Percentiles rank a stretch among this genome's conserved stretches.
These are phyloP conservation scores for Aurantiochytrium sp. DNA, from an alignment of 108 stramenopile species.

Conservation along the genomic window DNA sequence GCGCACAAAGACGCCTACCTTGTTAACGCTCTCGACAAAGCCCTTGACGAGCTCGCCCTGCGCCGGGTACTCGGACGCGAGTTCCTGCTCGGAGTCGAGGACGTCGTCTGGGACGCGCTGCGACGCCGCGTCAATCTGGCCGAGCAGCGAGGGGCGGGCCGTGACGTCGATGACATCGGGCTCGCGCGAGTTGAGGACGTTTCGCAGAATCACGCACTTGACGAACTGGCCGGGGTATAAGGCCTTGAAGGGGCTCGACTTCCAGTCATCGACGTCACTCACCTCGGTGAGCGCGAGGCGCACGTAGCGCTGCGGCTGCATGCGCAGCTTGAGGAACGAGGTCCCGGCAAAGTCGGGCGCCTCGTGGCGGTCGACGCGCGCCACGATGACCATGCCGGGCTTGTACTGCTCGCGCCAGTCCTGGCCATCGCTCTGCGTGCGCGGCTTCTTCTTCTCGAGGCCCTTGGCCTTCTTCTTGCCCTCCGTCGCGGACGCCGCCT, in stretches of 20 bases:
- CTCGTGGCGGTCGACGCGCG: not conserved
- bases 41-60: conserved; percentile 25
- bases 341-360: not conserved
- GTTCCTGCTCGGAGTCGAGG: not conserved
- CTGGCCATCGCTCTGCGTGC: not conserved
- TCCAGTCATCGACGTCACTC: not conserved
- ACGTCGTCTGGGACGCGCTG: not conserved
- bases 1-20: conserved; percentile 1
- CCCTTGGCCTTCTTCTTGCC: no score
- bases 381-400: not conserved
- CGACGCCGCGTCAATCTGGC: not conserved
- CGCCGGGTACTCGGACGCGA: not conserved
- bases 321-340: not conserved
- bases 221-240: not conserved
- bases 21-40: not conserved
- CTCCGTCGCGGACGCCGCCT: not conserved
- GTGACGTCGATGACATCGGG: not conserved
- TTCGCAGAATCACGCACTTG: not conserved
- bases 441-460: not conserved
- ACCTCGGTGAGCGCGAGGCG: not conserved
- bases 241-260: not conserved
- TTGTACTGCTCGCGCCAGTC: not conserved
- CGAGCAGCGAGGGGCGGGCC: not conserved
- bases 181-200: not conserved
- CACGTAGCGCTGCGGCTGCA: not conserved